Base-by-base conservation (phyloP, 768 basidiomycete genomes). In the Sporobolomyces pararoseus region DNA sequence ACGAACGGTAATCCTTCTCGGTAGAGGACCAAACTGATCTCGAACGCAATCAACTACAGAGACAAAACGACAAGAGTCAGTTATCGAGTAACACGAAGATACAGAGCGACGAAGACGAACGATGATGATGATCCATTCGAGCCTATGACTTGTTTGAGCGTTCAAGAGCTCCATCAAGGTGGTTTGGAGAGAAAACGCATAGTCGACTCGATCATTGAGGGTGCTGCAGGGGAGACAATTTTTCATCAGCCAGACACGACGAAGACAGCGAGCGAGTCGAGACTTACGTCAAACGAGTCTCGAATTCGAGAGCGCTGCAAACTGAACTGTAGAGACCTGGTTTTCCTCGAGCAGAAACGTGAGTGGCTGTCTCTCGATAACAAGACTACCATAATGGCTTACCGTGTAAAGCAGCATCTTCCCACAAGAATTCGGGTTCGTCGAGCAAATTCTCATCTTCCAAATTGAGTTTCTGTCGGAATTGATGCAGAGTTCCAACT, bases 61-160 rank as follows among this genome's bases (percentile, higher is more conserved):
- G 25, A 46, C n/a, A 52, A 32, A 4, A 13, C 42, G 21, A 37
- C 25, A 44, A 16, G 42, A 34, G 7, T 21, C n/a, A 19, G 14
- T 37, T 47, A 9, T 17, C 49, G 39, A 31, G 32, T 23, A 5
- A 19, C 4, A 17, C 44, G 34, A 34, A 47, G 27, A 14, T n/a
- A n/a, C n/a, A n/a, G n/a, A n/a, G n/a, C n/a, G n/a, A n/a, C n/a
- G n/a, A n/a, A n/a, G n/a, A 61, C 71, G 95, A 92, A 98, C 87
- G 2, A 86, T 84, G 73, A 97, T 98, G 78, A 97, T 97, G 71
- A 97, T 89, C 7, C 95, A 82, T 80, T 98, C 95, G 89, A 98
- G 93, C 3, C 89, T 86, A 76, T 96, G 91, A 3, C 89, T 90
- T 4, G 91, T 90, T 90, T 95, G 75, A 83, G 94, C 91, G 0